Evolutionary conservation across 1,284 basidiomycete genomes (phyloP), one percentile per base, ranked within the genome.

Genomic region (Acaromyces ingoldii): DNA sequence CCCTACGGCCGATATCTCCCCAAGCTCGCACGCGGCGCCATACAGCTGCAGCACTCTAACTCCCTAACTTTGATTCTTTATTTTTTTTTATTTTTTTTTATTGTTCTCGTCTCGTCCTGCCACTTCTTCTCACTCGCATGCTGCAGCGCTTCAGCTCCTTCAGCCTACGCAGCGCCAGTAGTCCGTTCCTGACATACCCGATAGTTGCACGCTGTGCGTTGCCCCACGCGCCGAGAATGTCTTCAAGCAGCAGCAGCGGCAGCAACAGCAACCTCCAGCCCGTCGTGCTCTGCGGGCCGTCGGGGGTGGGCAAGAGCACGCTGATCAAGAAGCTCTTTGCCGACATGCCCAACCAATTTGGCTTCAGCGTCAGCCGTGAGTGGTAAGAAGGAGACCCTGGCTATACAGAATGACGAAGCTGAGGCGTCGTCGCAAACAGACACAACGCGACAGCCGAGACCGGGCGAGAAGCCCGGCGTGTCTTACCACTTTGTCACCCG

Each of bases 241-340:
- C n/a, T n/a, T n/a, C n/a, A n/a, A 34, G 33, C 19, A 34, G n/a
- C 33, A 19, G 33, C 19, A 34, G 33, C 33, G n/a, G 33, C 33
- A 34, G 33, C 7, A 40, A 25, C 17, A 40, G 28, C 9, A 25
- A 40, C 17, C 21, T 40, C 17, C 62, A 69, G 24, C 88, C 87
- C 7, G 81, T 89, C 50, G 84, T 89, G 37, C 79, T 89, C 44
- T 88, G 84, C 58, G 88, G 88, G 0, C 88, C 87, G 0, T 92
- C 89, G 1, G 93, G 93, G 21, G 88, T 91, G 1, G 93, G 93
- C 50, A 98, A 97, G 77, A 89, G 87, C 69, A 95, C 93, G 0
- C 84, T 97, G 48, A 82, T 98, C 56, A 83, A 83, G 58, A 84
- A 84, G 45, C 84, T 99, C 44, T 91, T 97, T 72, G 79, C 79